Conservation (phyloP, 805 yeast genomes). For the Tetrapisispora phaffii region DNA sequence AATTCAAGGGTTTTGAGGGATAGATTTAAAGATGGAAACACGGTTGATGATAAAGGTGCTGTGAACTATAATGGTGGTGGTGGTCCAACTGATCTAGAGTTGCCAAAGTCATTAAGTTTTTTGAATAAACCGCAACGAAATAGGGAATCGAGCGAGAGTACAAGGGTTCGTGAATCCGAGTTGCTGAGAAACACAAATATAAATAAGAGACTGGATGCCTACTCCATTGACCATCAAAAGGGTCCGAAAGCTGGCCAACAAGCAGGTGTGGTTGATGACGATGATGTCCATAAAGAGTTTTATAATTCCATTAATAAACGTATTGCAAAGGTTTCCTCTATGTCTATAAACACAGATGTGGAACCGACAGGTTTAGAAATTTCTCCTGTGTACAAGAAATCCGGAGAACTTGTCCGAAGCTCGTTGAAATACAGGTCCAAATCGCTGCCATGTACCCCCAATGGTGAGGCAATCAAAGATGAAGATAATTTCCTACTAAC, state of each 20-base stretch:
- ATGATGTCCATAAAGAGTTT: not conserved
- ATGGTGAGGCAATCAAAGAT: not conserved
- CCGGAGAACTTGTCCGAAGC: conserved; percentile 61
- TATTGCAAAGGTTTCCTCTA: conserved; percentile 21
- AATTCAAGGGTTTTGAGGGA: not conserved
- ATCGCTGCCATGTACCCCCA: conserved; percentile 34
- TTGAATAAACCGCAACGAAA: conserved; percentile 25
- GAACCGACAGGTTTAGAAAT: not conserved
- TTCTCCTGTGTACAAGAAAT: conserved; percentile 50
- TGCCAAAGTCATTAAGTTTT: conserved; percentile 17
- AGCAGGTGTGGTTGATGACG: not conserved
- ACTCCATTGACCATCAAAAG: not conserved
- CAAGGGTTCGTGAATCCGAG: conserved; percentile 19
- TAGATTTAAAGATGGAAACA: not conserved
- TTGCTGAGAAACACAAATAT: conserved; percentile 24
- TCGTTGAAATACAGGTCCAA: conserved; percentile 30
- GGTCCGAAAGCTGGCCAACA: not conserved
- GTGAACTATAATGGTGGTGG: not conserved
- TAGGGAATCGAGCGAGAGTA: conserved; percentile 7
- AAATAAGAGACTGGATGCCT: conserved; percentile 12
- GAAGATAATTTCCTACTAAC: not conserved
- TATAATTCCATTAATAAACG: conserved; percentile 9
- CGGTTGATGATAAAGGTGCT: conserved; percentile 1
- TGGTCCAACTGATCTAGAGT: not conserved
- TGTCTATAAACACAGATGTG: conserved; percentile 16